These are phyloP conservation scores for Pleurotus citrinopileatus DNA, from an alignment of 768 basidiomycete genomes.

Conservation along the genomic window DNA sequence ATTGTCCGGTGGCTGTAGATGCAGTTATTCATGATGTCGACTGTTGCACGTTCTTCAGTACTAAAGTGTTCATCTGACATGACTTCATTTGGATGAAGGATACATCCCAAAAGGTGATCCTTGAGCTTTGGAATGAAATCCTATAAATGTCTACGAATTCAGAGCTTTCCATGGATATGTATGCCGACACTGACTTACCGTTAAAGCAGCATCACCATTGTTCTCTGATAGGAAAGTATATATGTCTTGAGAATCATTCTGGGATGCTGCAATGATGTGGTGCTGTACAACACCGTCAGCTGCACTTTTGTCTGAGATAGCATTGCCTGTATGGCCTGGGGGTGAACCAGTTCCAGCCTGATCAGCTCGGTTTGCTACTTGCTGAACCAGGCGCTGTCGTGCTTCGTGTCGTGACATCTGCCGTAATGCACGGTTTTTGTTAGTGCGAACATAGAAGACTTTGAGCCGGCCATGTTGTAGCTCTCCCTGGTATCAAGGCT, in stretches of 20 bases:
- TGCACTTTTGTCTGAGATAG: not conserved
- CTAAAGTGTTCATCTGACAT: constrained; percentile 9
- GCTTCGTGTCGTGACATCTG: constrained; percentile 22
- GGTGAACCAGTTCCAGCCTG: not conserved
- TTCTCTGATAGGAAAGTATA: constrained; percentile 12
- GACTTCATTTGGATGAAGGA: constrained; percentile 7
- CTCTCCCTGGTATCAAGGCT: constrained; percentile 27
- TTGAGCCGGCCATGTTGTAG: constrained; percentile 30
- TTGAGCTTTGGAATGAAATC: constrained; percentile 25
- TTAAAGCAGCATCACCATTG: constrained; percentile 23
- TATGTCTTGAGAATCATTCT: constrained; percentile 11
- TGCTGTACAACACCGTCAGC: no score
- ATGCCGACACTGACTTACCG: constrained; percentile 13
- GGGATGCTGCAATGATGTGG: constrained; percentile 22
- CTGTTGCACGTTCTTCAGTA: constrained; percentile 11
- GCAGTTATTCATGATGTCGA: constrained; percentile 17
- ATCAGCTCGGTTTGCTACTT: not conserved
- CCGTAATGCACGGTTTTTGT: constrained; percentile 20
- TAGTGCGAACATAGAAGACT: constrained; percentile 24
- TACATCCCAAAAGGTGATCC: constrained; percentile 20
- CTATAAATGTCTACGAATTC: constrained; percentile 15
- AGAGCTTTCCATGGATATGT: not conserved
- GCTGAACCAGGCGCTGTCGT: constrained; percentile 12
- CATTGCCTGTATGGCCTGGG: not conserved
- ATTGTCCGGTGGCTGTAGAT: constrained; percentile 20